Percentiles rank a stretch among this genome's conserved stretches.
Conservation (phyloP, 768 basidiomycete species). For the Infundibulicybe gibba region DNA sequence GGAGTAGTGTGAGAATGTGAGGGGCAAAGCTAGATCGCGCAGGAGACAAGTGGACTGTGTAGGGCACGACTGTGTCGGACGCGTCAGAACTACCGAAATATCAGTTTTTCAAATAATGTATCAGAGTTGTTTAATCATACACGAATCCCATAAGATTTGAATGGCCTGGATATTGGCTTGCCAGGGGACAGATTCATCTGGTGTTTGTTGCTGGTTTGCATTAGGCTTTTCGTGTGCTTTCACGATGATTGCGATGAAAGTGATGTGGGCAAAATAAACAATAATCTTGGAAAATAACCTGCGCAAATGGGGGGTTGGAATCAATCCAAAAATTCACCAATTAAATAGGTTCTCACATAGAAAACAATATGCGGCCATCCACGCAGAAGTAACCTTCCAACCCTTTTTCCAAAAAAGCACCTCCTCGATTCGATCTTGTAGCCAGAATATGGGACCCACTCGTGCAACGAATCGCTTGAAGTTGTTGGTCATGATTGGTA, state of each 20-base stretch:
- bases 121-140: slow-evolving; percentile 38
- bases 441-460: slow-evolving; percentile 81
- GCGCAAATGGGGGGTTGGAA: neutral
- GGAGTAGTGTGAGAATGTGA: neutral
- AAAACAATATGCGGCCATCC: slow-evolving; percentile 77
- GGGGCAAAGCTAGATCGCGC: neutral
- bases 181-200: slow-evolving; percentile 76
- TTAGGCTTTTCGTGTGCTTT: slow-evolving; percentile 53
- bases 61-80: slow-evolving; percentile 49
- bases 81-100: slow-evolving; percentile 49
- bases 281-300: slow-evolving; percentile 77
- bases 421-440: slow-evolving; percentile 87
- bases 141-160: slow-evolving; percentile 87
- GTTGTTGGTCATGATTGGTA: slow-evolving; percentile 75
- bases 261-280: slow-evolving; percentile 63
- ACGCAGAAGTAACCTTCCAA: slow-evolving; percentile 66
- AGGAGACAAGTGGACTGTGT: slow-evolving; percentile 41
- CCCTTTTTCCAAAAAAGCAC: slow-evolving; percentile 78
- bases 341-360: slow-evolving; percentile 53
- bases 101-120: neutral
- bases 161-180: slow-evolving; percentile 86
- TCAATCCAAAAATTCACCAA: neutral
- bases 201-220: slow-evolving; percentile 29
- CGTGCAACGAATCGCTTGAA: slow-evolving; percentile 78
- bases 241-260: slow-evolving; percentile 63